Evolutionary conservation across 1,284 basidiomycete species (phyloP).

Genomic region (Ustilago crameri): DNA sequence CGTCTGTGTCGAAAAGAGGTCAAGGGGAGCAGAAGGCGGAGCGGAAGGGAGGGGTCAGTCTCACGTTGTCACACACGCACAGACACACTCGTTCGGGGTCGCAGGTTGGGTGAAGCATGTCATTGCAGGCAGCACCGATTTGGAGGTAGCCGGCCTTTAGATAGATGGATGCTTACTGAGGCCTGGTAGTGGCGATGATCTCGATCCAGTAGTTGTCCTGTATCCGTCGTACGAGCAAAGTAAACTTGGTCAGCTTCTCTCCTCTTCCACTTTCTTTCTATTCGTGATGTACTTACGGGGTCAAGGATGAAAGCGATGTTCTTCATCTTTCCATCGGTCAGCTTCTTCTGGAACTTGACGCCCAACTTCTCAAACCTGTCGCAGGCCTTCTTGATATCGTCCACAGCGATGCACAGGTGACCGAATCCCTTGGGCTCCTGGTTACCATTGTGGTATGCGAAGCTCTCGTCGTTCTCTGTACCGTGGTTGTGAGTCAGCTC

Average conservation of each 20-base stretch:
- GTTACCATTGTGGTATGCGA: slow-evolving; percentile 66
- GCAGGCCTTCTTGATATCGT: slow-evolving; percentile 84
- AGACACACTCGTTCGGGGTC: no score
- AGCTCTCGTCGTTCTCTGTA: slow-evolving; percentile 62
- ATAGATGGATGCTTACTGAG: slow-evolving; percentile 53
- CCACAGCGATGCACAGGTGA: slow-evolving; percentile 82
- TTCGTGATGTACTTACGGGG: slow-evolving; percentile 69
- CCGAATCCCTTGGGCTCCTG: slow-evolving; percentile 65
- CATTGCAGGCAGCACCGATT: no score
- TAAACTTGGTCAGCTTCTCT: no score
- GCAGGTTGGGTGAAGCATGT: no score
- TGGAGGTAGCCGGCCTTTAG: no score
- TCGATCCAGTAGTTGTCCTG: slow-evolving; percentile 72
- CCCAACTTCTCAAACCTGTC: slow-evolving; percentile 83
- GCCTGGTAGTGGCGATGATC: slow-evolving; percentile 65
- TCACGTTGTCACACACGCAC: no score
- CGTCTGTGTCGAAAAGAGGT: no score
- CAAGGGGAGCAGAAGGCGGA: no score
- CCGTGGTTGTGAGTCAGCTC: slow-evolving; percentile 63
- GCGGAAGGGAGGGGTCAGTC: no score
- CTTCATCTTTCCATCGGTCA: slow-evolving; percentile 85
- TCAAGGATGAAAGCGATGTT: slow-evolving; percentile 87
- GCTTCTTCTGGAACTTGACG: slow-evolving; percentile 88
- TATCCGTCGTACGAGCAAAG: no score
- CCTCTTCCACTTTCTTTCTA: no score